Evolutionary conservation across 306 rosid genomes (phyloP).

Genomic region (Cicer chorassanicum): DNA sequence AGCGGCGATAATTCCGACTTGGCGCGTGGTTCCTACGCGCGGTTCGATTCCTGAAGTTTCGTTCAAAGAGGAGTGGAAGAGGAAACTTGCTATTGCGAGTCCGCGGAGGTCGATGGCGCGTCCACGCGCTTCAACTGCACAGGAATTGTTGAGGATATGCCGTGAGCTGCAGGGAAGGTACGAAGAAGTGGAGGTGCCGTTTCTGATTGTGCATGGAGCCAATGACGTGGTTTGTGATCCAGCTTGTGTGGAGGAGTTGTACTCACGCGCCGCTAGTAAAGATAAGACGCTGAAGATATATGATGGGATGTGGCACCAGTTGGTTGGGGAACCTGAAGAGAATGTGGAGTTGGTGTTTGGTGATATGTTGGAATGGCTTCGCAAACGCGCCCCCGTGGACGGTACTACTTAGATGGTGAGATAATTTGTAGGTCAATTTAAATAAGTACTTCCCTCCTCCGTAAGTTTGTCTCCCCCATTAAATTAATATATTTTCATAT

Average conservation of each 20-base stretch:
- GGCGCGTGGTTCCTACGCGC: slow-evolving; percentile 94
- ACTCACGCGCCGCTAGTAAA: slow-evolving; percentile 70
- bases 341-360: slow-evolving; percentile 72
- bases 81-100: slow-evolving; percentile 79
- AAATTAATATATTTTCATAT: no score
- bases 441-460: no score
- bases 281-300: slow-evolving; percentile 84
- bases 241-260: slow-evolving; percentile 71
- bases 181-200: slow-evolving; percentile 85
- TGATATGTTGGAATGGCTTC: slow-evolving; percentile 79
- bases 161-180: slow-evolving; percentile 78
- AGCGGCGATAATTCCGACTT: slow-evolving; percentile 78
- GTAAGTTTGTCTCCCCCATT: no score
- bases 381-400: slow-evolving; percentile 42
- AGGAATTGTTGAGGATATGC: slow-evolving; percentile 79
- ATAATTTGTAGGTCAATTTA: no score
- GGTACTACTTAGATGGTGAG: slow-evolving; percentile 33
- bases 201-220: slow-evolving; percentile 76
- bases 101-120: slow-evolving; percentile 66
- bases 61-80: slow-evolving; percentile 82
- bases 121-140: slow-evolving; percentile 93
- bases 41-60: slow-evolving; percentile 81
- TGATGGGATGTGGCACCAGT: slow-evolving; percentile 91
- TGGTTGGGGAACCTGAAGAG: slow-evolving; percentile 69
- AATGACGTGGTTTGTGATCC: slow-evolving; percentile 86